Conservation (phyloP, 345 rosid genomes). For the sweet orange (Citrus sinensis) region DNA sequence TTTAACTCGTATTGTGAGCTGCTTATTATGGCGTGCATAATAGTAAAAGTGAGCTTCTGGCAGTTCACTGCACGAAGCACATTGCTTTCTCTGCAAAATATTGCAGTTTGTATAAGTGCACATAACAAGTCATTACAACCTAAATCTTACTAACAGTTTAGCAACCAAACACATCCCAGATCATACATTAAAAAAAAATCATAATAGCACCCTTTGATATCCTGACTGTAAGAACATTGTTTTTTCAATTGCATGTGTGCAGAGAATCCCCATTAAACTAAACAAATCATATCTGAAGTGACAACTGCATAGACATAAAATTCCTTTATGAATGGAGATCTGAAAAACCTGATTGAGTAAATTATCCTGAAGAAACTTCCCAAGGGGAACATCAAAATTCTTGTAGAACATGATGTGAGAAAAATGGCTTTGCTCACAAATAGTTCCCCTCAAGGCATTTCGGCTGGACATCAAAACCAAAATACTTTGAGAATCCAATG, state of each 20-base stretch:
- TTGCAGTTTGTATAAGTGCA: slow-evolving; percentile 25
- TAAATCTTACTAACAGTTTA: background rate
- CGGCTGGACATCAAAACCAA: slow-evolving; percentile 86
- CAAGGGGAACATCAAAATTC: slow-evolving; percentile 83
- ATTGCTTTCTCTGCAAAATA: slow-evolving; percentile 59
- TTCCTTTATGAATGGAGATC: slow-evolving; percentile 7
- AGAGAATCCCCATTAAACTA: background rate
- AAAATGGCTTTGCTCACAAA: slow-evolving; percentile 91
- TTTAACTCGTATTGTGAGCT: slow-evolving; percentile 71
- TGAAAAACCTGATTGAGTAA: slow-evolving; percentile 73
- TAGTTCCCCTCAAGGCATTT: slow-evolving; percentile 59
- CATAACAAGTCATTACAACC: slow-evolving; percentile 8
- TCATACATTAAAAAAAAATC: background rate
- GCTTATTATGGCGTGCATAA: slow-evolving; percentile 82
- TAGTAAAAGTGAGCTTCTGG: slow-evolving; percentile 81
- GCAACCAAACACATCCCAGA: slow-evolving; percentile 1
- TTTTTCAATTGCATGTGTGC: background rate
- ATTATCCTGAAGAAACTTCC: slow-evolving; percentile 75
- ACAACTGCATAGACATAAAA: slow-evolving; percentile 1
- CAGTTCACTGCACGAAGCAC: slow-evolving; percentile 53
- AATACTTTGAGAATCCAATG: slow-evolving; percentile 67
- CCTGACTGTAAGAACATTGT: background rate
- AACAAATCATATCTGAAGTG: background rate
- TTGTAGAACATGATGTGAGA: slow-evolving; percentile 90
- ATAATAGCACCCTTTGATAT: background rate